Base-by-base conservation (phyloP, 139 green algal species). In the Auxenochlorella pyrenoidosa region DNA sequence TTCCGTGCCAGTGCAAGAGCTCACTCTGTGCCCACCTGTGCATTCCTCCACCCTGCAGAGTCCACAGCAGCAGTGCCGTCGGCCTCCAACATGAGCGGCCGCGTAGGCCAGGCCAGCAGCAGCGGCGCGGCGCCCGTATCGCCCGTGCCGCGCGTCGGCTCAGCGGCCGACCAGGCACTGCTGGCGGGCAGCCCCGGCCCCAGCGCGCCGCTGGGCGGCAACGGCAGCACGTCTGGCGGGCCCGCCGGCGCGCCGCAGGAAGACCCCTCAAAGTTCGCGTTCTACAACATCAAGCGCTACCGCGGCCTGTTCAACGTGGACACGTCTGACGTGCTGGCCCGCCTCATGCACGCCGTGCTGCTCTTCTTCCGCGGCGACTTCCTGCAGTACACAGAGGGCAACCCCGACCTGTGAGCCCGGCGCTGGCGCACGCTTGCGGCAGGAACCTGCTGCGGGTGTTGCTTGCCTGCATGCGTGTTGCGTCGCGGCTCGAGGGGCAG, bases 301-400 rank as follows among this genome's bases (percentile, higher is more conserved):
- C 88, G 94, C 28, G 87, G 84, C 10, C 95, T 94, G 88, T 97
- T 98, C 86, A 93, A 98, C 58, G 93, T 98, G 22, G 94, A 97
- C 86, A 98, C 95, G 0, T 89, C 94, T 86, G 94, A 97, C 66
- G 94, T 97, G 84, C 59, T 96, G 44, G 91, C 88, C 82, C 91
- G 95, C 19, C 93, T 97, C 30, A 79, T 86, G 80, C 92, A 91
- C 77, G 95, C 94, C 3, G 89, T 97, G 47, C 90, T 96, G 47
- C 92, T 95, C 26, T 92, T 93, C 16, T 94, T 96, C 83, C 92
- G 91, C 24, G 80, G 94, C 19, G 91, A 97, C 88, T 98, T 98
- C 89, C 92, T 97, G 87, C 92, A 95, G 30, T 89, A 88, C 60
- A 94, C 92, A 32, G 88, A 84, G 85, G 88, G 92, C 81, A 93